Evolutionary conservation across 352 stramenopile species (phyloP), one percentile per base, ranked within the genome.

Genomic region (Phytophthora melonis): DNA sequence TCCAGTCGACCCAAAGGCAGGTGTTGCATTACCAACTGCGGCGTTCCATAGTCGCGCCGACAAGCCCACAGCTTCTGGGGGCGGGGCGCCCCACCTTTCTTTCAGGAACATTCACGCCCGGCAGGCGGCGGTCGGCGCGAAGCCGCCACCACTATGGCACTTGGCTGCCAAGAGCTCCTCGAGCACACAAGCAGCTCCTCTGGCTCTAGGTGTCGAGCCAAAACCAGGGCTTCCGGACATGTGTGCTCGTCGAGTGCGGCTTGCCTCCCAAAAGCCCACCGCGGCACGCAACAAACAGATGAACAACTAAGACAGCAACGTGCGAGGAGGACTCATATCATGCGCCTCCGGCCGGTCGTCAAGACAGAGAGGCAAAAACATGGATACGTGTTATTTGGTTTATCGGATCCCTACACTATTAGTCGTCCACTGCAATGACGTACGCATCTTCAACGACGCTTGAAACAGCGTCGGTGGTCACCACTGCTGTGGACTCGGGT

Each of bases 361-460:
- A 61, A 50, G n/a, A 61, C 54, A 39, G 27, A 21, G 9, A 67
- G 7, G 14, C 13, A 34, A 5, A 8, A 13, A 14, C 19, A 3
- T n/a, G n/a, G n/a, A n/a, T n/a, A n/a, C n/a, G n/a, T n/a, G n/a
- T n/a, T n/a, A n/a, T 25, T 19, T 27, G 41, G 68, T 14, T 69
- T 68, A 77, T 72, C 58, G 61, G 21, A 65, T 75, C 62, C 67
- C 60, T 45, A 5, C 27, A 32, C 27, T 32, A 2, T 25, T 25
- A 69, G 45, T 70, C 77, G 30, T 82, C 66, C 14, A 89, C 72
- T 34, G 63, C 60, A 23, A 90, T 87, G 30, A 82, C 69, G 64
- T 92, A 91, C 36, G 82, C 73, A 52, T 87, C 78, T 60, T 83
- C 73, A 19, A 11, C 54, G 6, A 30, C 72, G 1, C 9, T 41